Conservation (phyloP, 495 filamentous ascomycete genomes). For the Penicillium subrubescens region DNA sequence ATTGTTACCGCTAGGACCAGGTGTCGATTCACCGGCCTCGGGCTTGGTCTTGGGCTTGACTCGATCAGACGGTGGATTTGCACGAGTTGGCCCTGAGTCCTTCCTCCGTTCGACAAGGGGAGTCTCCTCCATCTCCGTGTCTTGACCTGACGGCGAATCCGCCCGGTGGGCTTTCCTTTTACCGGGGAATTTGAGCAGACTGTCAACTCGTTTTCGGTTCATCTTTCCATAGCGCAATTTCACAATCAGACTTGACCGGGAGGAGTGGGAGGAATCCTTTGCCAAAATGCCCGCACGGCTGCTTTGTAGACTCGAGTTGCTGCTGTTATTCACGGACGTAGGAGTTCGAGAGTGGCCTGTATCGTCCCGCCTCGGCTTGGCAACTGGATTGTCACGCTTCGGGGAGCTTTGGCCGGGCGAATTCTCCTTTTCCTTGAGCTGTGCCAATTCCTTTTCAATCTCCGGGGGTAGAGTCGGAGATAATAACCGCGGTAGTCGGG, state of each 20-base stretch:
- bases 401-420: slow-evolving; percentile 19
- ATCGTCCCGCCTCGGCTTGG: slow-evolving; percentile 17
- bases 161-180: slow-evolving; percentile 37
- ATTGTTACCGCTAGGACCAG: slow-evolving; percentile 10
- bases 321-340: slow-evolving; percentile 8
- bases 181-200: slow-evolving; percentile 46
- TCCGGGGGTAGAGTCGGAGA: slow-evolving; percentile 47
- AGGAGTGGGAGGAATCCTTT: slow-evolving; percentile 16
- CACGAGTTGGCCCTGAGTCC: slow-evolving; percentile 5
- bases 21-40: slow-evolving; percentile 19
- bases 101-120: slow-evolving; percentile 20
- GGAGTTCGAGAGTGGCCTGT: slow-evolving; percentile 5
- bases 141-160: slow-evolving; percentile 31
- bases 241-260: slow-evolving; percentile 29
- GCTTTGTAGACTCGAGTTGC: slow-evolving; percentile 12
- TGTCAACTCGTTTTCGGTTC: slow-evolving; percentile 47
- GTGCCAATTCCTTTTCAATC: slow-evolving; percentile 51
- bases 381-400: slow-evolving; percentile 13
- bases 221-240: slow-evolving; percentile 44
- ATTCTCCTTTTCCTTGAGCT: slow-evolving; percentile 32
- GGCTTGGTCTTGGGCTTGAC: slow-evolving; percentile 25
- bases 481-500: slow-evolving; percentile 19
- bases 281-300: neutral
- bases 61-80: slow-evolving; percentile 12
- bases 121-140: slow-evolving; percentile 27